Conservation (phyloP, 495 filamentous ascomycete genomes). For the Neurospora intermedia region DNA sequence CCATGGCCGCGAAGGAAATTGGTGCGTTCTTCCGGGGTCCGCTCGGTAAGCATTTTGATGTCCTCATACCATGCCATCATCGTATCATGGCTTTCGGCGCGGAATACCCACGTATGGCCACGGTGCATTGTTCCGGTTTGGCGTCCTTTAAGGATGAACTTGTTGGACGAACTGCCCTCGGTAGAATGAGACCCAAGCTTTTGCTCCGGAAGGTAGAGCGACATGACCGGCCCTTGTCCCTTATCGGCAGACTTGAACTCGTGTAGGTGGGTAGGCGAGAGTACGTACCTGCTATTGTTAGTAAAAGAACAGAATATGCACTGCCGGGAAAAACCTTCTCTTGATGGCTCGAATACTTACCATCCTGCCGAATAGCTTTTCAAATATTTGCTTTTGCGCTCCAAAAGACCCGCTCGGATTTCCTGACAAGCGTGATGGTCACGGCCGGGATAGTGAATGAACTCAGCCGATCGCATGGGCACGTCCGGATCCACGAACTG, state of each 20-base stretch:
- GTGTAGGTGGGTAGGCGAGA: conserved; percentile 92
- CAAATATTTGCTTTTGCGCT: conserved; percentile 96
- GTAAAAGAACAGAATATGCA: conserved; percentile 5
- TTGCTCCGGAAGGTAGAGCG: conserved; percentile 85
- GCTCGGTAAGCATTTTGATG: conserved; percentile 76
- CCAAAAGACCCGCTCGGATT: conserved; percentile 78
- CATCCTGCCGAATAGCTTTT: conserved; percentile 97
- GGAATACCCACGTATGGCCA: conserved; percentile 95
- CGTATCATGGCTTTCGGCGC: conserved; percentile 86
- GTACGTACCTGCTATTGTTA: conserved; percentile 68
- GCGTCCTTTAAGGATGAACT: conserved; percentile 92
- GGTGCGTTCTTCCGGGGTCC: conserved; percentile 78
- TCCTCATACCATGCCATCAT: conserved; percentile 97
- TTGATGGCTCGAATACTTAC: conserved; percentile 39
- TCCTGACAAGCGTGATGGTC: conserved; percentile 80
- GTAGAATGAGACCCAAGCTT: conserved; percentile 88
- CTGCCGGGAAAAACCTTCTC: background rate
- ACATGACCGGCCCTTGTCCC: conserved; percentile 73
- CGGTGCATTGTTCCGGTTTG: conserved; percentile 90
- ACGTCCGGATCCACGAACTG: conserved; percentile 81
- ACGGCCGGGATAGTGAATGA: conserved; percentile 88
- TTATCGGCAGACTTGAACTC: conserved; percentile 88
- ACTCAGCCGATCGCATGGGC: conserved; percentile 64
- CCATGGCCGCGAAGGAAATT: conserved; percentile 74
- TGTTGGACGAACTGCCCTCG: conserved; percentile 81